A percentile compares a stretch with the other conserved stretches of the same genome.
phyloP scores from a whole-genome alignment of 2,329 filamentous ascomycete species.

The Aureobasidium sp. region DNA sequence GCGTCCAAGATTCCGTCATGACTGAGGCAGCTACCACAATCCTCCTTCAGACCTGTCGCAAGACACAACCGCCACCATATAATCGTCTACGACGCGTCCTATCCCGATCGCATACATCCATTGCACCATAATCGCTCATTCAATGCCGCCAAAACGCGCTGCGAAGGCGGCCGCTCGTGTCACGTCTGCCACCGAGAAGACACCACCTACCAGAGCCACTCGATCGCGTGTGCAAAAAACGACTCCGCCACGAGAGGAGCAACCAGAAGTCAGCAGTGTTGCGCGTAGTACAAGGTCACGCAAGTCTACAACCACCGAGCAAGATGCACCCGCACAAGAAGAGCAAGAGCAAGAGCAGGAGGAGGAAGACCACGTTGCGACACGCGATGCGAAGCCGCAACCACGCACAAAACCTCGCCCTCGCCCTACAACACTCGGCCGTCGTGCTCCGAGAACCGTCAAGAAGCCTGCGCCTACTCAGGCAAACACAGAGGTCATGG shows the following conservation, averaged over 20 bases:
- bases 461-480: constrained; percentile 20
- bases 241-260: constrained; percentile 20
- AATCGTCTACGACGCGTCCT: neutral
- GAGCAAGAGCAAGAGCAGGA: neutral
- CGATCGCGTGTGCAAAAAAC: constrained; percentile 18
- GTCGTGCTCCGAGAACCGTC: constrained; percentile 17
- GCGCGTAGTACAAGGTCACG: constrained; percentile 20
- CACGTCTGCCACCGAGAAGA: neutral
- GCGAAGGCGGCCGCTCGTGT: constrained; percentile 10
- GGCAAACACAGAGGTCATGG: constrained; percentile 21
- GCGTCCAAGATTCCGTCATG: constrained; percentile 7
- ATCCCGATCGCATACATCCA: neutral
- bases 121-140: neutral
- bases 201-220: constrained; percentile 11
- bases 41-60: neutral
- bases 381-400: constrained; percentile 7
- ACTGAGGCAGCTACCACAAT: constrained; percentile 5
- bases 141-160: constrained; percentile 16
- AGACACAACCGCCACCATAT: neutral
- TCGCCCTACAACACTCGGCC: constrained; percentile 11
- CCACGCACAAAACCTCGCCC: constrained; percentile 4
- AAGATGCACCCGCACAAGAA: neutral
- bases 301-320: constrained; percentile 14
- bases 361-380: neutral
- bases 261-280: constrained; percentile 18